Percentiles rank a stretch among this genome's conserved stretches.
Evolutionary conservation across 2,329 filamentous ascomycete species (phyloP).

Genomic region (Epichloe amarillans): DNA sequence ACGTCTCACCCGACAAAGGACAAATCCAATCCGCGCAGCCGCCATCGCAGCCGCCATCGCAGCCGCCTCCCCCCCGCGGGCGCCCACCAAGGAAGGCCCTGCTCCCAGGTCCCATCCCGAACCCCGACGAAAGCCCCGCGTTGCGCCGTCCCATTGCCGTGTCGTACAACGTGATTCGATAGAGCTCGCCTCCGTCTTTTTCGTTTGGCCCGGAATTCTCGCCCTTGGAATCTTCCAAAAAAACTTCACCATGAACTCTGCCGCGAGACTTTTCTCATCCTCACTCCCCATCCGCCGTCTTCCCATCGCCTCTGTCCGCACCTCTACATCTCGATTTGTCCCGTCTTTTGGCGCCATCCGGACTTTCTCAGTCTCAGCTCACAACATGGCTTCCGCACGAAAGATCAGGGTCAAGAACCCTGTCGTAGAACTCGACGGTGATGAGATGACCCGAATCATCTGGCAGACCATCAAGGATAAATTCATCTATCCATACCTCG

Average conservation of each 20-base stretch:
- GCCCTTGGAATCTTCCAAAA: not conserved
- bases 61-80: not conserved
- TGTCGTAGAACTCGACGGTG: constrained; percentile 91
- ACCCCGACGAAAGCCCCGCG: not conserved
- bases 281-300: constrained; percentile 16
- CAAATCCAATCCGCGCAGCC: not conserved
- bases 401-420: constrained; percentile 99
- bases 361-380: constrained; percentile 51
- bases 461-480: constrained; percentile 99
- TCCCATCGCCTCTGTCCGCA: constrained; percentile 12
- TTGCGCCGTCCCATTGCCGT: constrained; percentile 1
- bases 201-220: constrained; percentile 5
- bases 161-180: not conserved
- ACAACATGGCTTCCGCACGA: constrained; percentile 43
- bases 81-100: not conserved
- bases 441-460: constrained; percentile 97
- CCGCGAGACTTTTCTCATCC: constrained; percentile 19
- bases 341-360: constrained; percentile 30
- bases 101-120: constrained; percentile 1
- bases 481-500: constrained; percentile 91
- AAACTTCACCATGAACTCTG: constrained; percentile 14
- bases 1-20: not conserved
- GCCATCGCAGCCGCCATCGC: not conserved
- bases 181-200: constrained; percentile 8
- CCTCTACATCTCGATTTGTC: constrained; percentile 26